Conservation (phyloP, 1,284 basidiomycete species). For the Ganoderma resinaceum region DNA sequence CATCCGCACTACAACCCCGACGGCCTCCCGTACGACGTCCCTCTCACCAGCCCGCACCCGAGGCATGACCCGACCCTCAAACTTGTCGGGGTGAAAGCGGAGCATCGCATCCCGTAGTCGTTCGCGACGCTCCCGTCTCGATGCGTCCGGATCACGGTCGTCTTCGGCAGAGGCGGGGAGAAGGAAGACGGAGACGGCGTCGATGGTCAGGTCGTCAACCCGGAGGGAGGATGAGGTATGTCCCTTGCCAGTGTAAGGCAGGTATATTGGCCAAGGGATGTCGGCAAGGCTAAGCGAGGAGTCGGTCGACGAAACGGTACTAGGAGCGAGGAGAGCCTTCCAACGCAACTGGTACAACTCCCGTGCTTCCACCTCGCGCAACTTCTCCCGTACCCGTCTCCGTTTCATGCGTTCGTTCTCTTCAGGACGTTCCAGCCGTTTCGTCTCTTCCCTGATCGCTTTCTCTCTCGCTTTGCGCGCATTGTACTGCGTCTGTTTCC, state of each 20-base stretch:
- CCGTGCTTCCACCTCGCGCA: slow-evolving; percentile 47
- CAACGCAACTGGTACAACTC: no score
- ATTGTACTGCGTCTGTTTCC: slow-evolving; percentile 53
- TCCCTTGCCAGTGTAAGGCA: no score
- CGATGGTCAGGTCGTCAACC: slow-evolving; percentile 61
- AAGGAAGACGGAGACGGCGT: slow-evolving; percentile 70
- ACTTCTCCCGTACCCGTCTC: slow-evolving; percentile 52
- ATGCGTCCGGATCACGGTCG: slow-evolving; percentile 24
- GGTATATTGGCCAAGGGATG: slow-evolving; percentile 80
- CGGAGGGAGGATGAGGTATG: slow-evolving; percentile 31
- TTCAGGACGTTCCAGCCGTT: slow-evolving; percentile 56
- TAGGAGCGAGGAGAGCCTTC: no score
- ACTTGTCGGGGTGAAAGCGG: slow-evolving; percentile 88
- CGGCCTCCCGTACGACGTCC: slow-evolving; percentile 75
- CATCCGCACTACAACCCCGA: slow-evolving; percentile 64
- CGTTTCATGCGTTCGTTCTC: slow-evolving; percentile 56
- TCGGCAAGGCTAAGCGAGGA: slow-evolving; percentile 53
- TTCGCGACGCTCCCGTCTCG: slow-evolving; percentile 55
- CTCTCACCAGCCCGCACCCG: slow-evolving; percentile 67
- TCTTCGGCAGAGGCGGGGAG: slow-evolving; percentile 39
- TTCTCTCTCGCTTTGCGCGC: no score
- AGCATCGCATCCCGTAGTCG: slow-evolving; percentile 76
- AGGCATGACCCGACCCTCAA: slow-evolving; percentile 75
- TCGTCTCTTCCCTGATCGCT: slow-evolving; percentile 32
- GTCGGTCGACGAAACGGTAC: no score